A percentile compares a stretch with the other conserved stretches of the same genome.
Conservation (phyloP, 2,329 filamentous ascomycete genomes). For the Laburnicola sp. region DNA sequence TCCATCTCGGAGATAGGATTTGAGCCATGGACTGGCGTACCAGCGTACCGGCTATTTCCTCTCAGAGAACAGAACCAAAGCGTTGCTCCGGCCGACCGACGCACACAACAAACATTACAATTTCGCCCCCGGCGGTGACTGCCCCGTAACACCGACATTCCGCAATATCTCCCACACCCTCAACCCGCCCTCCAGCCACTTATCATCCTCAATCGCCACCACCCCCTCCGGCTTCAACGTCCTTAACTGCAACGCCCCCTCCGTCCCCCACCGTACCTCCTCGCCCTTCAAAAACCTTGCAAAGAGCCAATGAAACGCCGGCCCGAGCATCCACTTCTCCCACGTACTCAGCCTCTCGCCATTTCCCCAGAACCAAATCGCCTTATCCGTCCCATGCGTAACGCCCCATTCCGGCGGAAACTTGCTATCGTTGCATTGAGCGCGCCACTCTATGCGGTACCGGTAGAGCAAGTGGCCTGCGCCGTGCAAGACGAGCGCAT, state of each 20-base stretch:
- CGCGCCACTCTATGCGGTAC: conserved; percentile 60
- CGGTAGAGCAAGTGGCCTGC: conserved; percentile 53
- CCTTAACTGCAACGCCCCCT: conserved; percentile 45
- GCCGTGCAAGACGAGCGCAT: conserved; percentile 49
- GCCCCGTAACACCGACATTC: conserved; percentile 21
- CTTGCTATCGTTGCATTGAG: conserved; percentile 49
- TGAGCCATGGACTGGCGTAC: no score
- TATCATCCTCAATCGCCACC: conserved; percentile 53
- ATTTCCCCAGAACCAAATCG: conserved; percentile 61
- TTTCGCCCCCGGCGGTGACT: conserved; percentile 11
- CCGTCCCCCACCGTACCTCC: conserved; percentile 46
- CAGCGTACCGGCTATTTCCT: no score
- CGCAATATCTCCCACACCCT: conserved; percentile 52
- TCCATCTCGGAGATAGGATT: no score
- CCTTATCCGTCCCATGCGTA: conserved; percentile 58
- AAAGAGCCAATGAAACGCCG: conserved; percentile 45
- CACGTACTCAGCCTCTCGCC: conserved; percentile 45
- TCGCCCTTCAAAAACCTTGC: conserved; percentile 48
- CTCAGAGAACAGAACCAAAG: no score
- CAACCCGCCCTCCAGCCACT: conserved; percentile 52
- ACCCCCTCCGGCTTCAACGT: conserved; percentile 51
- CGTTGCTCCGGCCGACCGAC: no score
- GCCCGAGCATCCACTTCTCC: conserved; percentile 51
- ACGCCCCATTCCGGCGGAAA: conserved; percentile 56
- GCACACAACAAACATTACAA: conserved; percentile 9